These are phyloP conservation scores for Conringia planisiliqua DNA, from an alignment of 345 rosid species.

Conservation along the genomic window DNA sequence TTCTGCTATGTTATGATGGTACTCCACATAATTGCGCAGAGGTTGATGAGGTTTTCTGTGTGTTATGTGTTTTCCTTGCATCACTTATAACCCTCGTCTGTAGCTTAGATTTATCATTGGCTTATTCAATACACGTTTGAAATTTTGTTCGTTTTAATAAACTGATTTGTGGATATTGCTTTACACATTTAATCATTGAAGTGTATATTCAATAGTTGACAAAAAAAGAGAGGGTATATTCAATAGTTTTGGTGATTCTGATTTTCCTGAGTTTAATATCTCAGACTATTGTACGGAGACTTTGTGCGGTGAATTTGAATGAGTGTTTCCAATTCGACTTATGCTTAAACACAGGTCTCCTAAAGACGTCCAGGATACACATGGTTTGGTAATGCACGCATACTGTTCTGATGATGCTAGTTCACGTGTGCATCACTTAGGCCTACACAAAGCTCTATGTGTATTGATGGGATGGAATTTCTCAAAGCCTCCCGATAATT, in stretches of 20 bases:
- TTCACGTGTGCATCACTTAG: constrained; percentile 84
- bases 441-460: constrained; percentile 94
- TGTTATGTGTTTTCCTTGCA: constrained; percentile 7
- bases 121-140: background rate
- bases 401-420: constrained; percentile 79
- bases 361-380: constrained; percentile 84
- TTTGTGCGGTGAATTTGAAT: constrained; percentile 44
- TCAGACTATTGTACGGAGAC: constrained; percentile 24
- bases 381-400: constrained; percentile 87
- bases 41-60: background rate
- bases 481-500: constrained; percentile 78
- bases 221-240: no score
- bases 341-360: constrained; percentile 83
- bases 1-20: constrained; percentile 20
- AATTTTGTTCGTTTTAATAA: background rate
- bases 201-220: background rate
- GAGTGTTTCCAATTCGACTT: constrained; percentile 59
- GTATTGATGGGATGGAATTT: constrained; percentile 94
- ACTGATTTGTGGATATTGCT: constrained; percentile 6
- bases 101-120: constrained; percentile 12
- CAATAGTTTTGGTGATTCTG: constrained; percentile 8
- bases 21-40: background rate
- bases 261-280: constrained; percentile 32
- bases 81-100: background rate
- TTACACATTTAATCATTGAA: constrained; percentile 1